Evolutionary conservation across 2,329 filamentous ascomycete species (phyloP), one percentile per base, ranked within the genome.

Genomic region (Neofusicoccum kwambonambiense): DNA sequence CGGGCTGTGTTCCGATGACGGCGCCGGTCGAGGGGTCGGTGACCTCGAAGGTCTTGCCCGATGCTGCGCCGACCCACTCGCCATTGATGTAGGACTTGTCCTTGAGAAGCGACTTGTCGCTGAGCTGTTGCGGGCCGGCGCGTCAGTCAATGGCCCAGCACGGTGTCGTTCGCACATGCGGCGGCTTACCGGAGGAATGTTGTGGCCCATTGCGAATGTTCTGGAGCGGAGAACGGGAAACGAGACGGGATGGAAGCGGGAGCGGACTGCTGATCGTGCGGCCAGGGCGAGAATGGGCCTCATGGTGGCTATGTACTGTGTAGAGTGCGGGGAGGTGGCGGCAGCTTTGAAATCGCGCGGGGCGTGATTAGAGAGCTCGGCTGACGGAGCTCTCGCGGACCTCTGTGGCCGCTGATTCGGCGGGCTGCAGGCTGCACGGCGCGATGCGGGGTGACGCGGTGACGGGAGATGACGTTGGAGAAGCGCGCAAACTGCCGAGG

Each of bases 11-110:
- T 65, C 91, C 93, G 71, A 98, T 93, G 44, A 90, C 78, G 70
- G 90, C 86, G 69, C 91, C 91, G 9, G 92, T 92, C 2, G 92
- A 89, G 8, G 95, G 95, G 77, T 99, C 93, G 89, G 66, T 84
- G 66, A 97, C 91, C 76, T 95, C 89, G 77, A 98, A 99, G 51
- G 92, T 97, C 85, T 96, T 89, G 74, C 92, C 92, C 0, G 92
- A 96, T 73, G 88, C 87, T 70, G 94, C 91, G 71, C 86, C 84
- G 67, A 96, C 86, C 91, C 93, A 99, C 85, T 96, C 86, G 73
- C 95, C 95, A 76, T 99, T 94, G 74, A 98, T 89, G 75, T 94
- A 97, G 73, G 88, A 80, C 75, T 93, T 86, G 70, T 89, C 87
- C 82, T 96, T 97, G 73, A 98, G 86, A 66, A 99, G 86, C 27